Percentiles rank a stretch among this genome's conserved stretches.
These are phyloP conservation scores for Fusarium robinianum DNA, from an alignment of 2,329 filamentous ascomycete species.

Conservation along the genomic window DNA sequence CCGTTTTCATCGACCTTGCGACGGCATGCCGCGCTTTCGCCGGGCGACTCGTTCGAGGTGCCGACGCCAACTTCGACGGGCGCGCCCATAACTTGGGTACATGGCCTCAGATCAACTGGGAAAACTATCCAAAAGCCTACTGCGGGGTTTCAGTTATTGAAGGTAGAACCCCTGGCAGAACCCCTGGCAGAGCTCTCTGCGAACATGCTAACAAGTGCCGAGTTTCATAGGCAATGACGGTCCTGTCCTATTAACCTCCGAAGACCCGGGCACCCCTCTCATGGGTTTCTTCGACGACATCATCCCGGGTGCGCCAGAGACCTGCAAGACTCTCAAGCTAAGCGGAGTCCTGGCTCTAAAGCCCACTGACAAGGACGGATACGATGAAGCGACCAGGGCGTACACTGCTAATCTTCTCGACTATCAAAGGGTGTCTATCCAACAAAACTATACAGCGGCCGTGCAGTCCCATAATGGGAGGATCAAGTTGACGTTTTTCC, in stretches of 20 bases:
- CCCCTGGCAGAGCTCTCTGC: too few species aligned
- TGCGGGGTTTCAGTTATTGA: constrained; percentile 30
- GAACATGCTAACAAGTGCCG: too few species aligned
- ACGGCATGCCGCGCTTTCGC: constrained; percentile 17
- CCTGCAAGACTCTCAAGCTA: constrained; percentile 17
- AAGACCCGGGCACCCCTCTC: constrained; percentile 12
- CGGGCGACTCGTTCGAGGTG: constrained; percentile 26
- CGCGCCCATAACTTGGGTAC: constrained; percentile 25
- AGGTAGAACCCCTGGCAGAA: constrained; percentile 13
- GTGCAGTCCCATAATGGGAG: constrained; percentile 26
- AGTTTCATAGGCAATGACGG: constrained; percentile 31
- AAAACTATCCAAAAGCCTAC: constrained; percentile 17
- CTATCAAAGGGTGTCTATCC: constrained; percentile 15
- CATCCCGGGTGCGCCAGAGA: constrained; percentile 12
- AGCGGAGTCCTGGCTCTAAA: constrained; percentile 18
- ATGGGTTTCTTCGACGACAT: constrained; percentile 21
- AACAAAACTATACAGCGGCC: constrained; percentile 19
- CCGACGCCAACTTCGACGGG: constrained; percentile 17
- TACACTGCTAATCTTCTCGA: constrained; percentile 15
- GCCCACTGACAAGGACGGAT: constrained; percentile 25
- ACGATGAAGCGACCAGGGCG: constrained; percentile 17
- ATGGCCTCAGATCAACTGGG: constrained; percentile 28
- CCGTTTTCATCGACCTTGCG: constrained; percentile 24
- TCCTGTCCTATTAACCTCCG: constrained; percentile 16
- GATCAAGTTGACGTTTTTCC: background rate